Conservation (phyloP, 2,329 filamentous ascomycete genomes). For the Alternaria ethzedia region DNA sequence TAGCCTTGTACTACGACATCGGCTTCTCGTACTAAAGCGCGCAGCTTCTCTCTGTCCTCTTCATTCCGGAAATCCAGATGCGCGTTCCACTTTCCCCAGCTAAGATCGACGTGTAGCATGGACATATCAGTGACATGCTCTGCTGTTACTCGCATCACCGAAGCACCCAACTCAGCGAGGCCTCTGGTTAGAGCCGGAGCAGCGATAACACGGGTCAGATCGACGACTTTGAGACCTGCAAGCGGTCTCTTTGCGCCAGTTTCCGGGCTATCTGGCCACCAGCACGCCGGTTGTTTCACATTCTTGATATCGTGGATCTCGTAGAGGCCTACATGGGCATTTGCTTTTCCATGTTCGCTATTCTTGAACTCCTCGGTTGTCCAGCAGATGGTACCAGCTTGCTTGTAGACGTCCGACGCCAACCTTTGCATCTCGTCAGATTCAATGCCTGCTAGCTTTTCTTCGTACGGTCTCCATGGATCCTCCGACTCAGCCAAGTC, state of each 20-base stretch:
- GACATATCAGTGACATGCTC: slow-evolving; percentile 51
- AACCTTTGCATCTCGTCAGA: slow-evolving; percentile 43
- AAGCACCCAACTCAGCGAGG: slow-evolving; percentile 56
- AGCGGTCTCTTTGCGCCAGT: slow-evolving; percentile 48
- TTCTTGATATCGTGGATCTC: slow-evolving; percentile 43
- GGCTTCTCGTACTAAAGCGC: slow-evolving; percentile 54
- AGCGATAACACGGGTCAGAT: slow-evolving; percentile 58
- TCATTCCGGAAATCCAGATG: slow-evolving; percentile 53
- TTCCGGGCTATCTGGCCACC: slow-evolving; percentile 50
- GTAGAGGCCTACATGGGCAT: slow-evolving; percentile 51
- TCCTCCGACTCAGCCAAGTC: slow-evolving; percentile 35
- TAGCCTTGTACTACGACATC: slow-evolving; percentile 61
- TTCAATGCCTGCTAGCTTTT: slow-evolving; percentile 44
- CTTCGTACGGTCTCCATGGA: slow-evolving; percentile 41
- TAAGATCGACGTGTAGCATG: slow-evolving; percentile 54
- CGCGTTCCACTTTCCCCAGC: slow-evolving; percentile 59
- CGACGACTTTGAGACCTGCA: slow-evolving; percentile 58
- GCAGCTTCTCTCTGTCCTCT: slow-evolving; percentile 48
- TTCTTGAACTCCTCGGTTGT: slow-evolving; percentile 48
- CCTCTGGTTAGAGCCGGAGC: slow-evolving; percentile 53
- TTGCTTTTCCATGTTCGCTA: slow-evolving; percentile 53
- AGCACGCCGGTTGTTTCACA: slow-evolving; percentile 41
- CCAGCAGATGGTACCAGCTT: slow-evolving; percentile 51
- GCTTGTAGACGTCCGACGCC: slow-evolving; percentile 48
- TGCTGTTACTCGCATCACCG: slow-evolving; percentile 54